Conservation (phyloP, 805 yeast genomes). For the Myxozyma lipomycoides region DNA sequence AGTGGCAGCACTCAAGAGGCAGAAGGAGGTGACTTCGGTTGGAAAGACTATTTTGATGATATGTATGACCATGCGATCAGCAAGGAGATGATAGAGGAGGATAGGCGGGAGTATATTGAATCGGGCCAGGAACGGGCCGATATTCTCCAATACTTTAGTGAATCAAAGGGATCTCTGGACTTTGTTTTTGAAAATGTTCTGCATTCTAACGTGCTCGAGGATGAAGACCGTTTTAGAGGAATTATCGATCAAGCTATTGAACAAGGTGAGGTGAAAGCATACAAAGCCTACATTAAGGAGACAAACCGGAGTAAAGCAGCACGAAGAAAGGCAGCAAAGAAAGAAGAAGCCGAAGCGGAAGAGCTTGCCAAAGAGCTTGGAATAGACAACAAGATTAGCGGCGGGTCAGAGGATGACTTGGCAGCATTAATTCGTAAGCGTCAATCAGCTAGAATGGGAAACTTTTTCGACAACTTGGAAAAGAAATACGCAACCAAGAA, state of each 20-base stretch:
- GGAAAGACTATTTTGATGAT: slow-evolving; percentile 40
- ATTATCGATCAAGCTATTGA: slow-evolving; percentile 48
- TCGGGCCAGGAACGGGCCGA: slow-evolving; percentile 47
- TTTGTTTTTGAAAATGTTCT: slow-evolving; percentile 70
- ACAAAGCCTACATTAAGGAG: slow-evolving; percentile 47
- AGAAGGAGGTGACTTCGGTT: slow-evolving; percentile 33
- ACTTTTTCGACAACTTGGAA: slow-evolving; percentile 36
- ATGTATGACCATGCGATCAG: slow-evolving; percentile 38
- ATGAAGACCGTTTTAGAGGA: slow-evolving; percentile 57
- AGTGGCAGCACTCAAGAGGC: slow-evolving; percentile 59
- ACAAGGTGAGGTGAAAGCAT: slow-evolving; percentile 39
- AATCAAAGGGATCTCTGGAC: slow-evolving; percentile 64
- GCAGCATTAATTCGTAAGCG: slow-evolving; percentile 39
- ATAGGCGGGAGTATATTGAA: slow-evolving; percentile 49
- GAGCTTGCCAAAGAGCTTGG: slow-evolving; percentile 55
- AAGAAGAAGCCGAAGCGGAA: slow-evolving; percentile 49
- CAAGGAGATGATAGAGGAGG: slow-evolving; percentile 56
- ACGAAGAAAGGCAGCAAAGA: slow-evolving; percentile 40
- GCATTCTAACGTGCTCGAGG: slow-evolving; percentile 63
- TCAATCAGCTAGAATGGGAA: slow-evolving; percentile 31
- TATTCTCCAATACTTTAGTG: slow-evolving; percentile 54
- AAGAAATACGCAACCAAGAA: slow-evolving; percentile 33
- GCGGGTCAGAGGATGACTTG: slow-evolving; percentile 34
- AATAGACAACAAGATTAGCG: slow-evolving; percentile 31
- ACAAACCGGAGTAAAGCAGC: slow-evolving; percentile 45